Evolutionary conservation across 2,329 filamentous ascomycete species (phyloP).

Genomic region (Microsporum audouinii): DNA sequence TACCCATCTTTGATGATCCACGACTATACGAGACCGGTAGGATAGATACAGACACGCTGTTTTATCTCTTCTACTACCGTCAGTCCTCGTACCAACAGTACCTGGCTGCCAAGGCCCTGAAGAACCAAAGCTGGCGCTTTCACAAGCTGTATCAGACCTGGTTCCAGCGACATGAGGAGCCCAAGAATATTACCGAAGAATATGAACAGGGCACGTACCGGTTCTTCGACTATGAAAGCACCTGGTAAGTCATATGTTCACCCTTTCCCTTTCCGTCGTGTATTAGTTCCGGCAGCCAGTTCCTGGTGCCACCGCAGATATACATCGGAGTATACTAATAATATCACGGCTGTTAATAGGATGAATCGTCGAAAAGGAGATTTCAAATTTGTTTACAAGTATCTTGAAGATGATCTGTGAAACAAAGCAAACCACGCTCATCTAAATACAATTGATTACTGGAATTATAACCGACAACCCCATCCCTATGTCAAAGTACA

Average conservation of each 20-base stretch:
- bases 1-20: slow-evolving; percentile 83
- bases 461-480: not conserved
- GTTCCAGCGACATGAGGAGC: slow-evolving; percentile 97
- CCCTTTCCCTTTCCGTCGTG: not conserved
- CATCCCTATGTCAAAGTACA: not conserved
- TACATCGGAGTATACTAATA: not conserved
- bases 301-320: not conserved
- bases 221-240: slow-evolving; percentile 99
- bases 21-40: slow-evolving; percentile 61
- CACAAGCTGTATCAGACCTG: slow-evolving; percentile 99
- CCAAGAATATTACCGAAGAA: slow-evolving; percentile 96
- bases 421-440: not conserved
- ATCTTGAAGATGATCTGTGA: slow-evolving; percentile 83
- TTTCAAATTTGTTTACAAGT: slow-evolving; percentile 98
- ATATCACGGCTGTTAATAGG: slow-evolving; percentile 41
- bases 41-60: slow-evolving; percentile 90
- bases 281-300: not conserved
- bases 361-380: slow-evolving; percentile 98
- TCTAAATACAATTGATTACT: not conserved
- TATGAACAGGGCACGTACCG: slow-evolving; percentile 98
- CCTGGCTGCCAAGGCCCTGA: slow-evolving; percentile 88
- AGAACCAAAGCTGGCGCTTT: slow-evolving; percentile 97
- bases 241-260: slow-evolving; percentile 58
- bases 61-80: slow-evolving; percentile 98
- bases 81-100: slow-evolving; percentile 95